Evolutionary conservation across 306 rosid genomes (phyloP), one percentile per base, ranked within the genome.

Genomic region (Purshia tridentata): DNA sequence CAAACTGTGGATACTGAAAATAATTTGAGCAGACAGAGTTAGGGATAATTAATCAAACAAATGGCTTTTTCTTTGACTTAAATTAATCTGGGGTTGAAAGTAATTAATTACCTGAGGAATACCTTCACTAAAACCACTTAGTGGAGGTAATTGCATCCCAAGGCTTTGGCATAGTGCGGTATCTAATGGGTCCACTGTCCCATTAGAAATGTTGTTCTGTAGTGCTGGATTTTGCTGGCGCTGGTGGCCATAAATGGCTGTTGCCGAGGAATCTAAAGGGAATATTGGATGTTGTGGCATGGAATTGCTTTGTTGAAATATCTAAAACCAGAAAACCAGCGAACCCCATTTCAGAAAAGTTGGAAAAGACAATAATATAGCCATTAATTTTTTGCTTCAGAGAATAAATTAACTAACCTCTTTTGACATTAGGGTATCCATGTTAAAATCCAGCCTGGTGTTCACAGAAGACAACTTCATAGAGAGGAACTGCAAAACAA

Each of bases 401-500:
- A 70, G 59, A 16, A 40, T 46, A 61, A 74, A 58, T 10, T 2
- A 42, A 52, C 90, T 82, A 81, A 95, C 98, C 84, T 91, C 97
- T 88, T 90, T 95, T 45, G 96, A 83, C 79, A 88, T 74, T 23
- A 84, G 81, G 74, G 72, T 72, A 41, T 91, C 98, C 84, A 86
- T 68, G 85, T 82, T 91, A 74, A 71, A 77, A 70, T 89, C 97
- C 94, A 84, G 78, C 79, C 88, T 91, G 82, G 93, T 88, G 77
- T 91, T 87, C 66, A 95, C 96, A 60, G 96, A 86, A 72, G 99
- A 76, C 84, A 95, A 74, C 84, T 95, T 95, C 99, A 95, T 95
- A 46, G 99, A 91, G 22, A 95, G 88, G 72, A 95, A 92, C 99
- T 95, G 95, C 57, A 57, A 47, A 65, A 22, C 29, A 46, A 49